Evolutionary conservation across 257 asterid genomes (phyloP).

Genomic region (Leptodermis oblonga): DNA sequence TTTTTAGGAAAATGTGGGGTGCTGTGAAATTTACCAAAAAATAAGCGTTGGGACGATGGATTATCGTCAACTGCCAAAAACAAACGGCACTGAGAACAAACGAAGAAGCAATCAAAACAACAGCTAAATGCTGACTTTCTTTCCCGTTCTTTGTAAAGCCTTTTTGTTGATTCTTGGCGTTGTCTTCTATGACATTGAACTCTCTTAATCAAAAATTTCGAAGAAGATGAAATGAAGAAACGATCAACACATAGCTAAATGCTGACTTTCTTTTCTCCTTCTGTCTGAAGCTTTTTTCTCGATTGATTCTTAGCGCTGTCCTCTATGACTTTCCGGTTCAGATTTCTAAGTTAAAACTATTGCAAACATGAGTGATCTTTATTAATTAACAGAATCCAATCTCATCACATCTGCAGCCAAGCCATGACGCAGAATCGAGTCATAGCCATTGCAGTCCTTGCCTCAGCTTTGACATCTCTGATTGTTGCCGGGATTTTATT

Average conservation of each 20-base stretch:
- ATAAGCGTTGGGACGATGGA: no score
- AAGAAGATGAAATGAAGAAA: no score
- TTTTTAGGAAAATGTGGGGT: no score
- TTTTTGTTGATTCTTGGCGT: not conserved
- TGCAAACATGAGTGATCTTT: not conserved
- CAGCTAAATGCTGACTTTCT: not conserved
- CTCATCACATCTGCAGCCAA: not conserved
- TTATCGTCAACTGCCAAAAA: constrained; percentile 1
- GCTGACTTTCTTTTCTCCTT: no score
- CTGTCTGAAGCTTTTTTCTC: no score
- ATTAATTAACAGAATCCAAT: not conserved
- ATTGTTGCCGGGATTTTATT: constrained; percentile 33
- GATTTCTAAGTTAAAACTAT: no score
- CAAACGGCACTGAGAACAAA: not conserved
- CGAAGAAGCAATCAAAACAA: not conserved
- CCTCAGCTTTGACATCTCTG: constrained; percentile 42
- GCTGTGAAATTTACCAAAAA: no score
- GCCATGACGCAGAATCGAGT: constrained; percentile 30
- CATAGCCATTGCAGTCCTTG: constrained; percentile 37
- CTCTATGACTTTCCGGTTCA: no score
- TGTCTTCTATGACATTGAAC: not conserved
- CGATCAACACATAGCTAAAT: no score
- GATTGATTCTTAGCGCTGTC: no score
- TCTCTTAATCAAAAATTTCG: not conserved
- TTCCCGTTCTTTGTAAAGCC: not conserved